These are phyloP conservation scores for Melaleuca quinquenervia DNA, from an alignment of 345 rosid species.

Conservation along the genomic window DNA sequence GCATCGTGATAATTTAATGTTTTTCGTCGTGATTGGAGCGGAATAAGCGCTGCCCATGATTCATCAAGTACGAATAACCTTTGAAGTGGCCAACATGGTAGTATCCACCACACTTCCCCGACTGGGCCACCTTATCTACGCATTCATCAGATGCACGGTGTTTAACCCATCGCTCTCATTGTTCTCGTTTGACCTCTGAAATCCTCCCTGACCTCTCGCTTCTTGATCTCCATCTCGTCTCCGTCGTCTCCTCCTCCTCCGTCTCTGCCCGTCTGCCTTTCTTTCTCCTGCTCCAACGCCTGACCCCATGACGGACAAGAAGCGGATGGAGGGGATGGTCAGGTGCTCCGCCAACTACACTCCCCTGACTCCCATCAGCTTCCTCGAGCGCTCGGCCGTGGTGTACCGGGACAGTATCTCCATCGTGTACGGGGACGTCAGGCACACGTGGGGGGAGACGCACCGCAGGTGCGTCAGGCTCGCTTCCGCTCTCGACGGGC, in stretches of 20 bases:
- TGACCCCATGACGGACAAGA: not conserved
- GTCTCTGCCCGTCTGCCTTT: not conserved
- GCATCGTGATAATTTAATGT: too few species aligned
- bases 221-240: not conserved
- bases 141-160: too few species aligned
- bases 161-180: too few species aligned
- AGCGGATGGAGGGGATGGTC: constrained; percentile 29
- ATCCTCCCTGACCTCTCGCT: not conserved
- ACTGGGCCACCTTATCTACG: too few species aligned
- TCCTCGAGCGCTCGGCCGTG: constrained; percentile 46
- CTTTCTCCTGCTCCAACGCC: not conserved
- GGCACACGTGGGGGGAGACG: constrained; percentile 44
- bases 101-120: too few species aligned
- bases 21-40: too few species aligned
- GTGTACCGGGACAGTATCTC: constrained; percentile 34
- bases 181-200: too few species aligned
- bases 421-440: constrained; percentile 33
- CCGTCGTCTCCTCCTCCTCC: not conserved
- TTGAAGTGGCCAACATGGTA: too few species aligned
- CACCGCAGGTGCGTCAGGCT: constrained; percentile 42
- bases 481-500: constrained; percentile 42
- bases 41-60: too few species aligned
- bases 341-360: constrained; percentile 44
- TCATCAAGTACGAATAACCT: too few species aligned
- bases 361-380: constrained; percentile 47